Conservation (phyloP, 2,329 filamentous ascomycete species). For the Alternaria triticimaculans region DNA sequence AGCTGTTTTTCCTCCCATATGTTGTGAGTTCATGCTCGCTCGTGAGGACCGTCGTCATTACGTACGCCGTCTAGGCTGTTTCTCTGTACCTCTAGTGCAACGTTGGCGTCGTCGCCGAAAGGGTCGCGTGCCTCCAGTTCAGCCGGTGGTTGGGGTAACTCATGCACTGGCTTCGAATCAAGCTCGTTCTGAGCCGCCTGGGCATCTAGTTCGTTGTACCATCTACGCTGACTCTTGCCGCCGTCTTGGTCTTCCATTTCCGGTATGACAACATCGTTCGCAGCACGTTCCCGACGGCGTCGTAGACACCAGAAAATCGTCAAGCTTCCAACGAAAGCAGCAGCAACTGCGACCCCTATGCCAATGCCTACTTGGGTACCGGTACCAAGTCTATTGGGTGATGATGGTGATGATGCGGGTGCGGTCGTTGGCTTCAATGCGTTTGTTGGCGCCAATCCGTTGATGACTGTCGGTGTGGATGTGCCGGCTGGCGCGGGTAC, state of each 20-base stretch:
- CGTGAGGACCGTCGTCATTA: not conserved
- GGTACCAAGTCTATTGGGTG: not conserved
- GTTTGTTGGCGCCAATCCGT: no score
- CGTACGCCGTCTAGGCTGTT: not conserved
- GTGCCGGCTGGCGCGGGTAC: not conserved
- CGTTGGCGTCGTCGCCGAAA: not conserved
- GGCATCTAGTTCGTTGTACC: not conserved
- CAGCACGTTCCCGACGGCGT: not conserved
- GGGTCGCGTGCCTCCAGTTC: not conserved
- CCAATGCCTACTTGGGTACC: not conserved
- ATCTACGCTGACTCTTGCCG: no score
- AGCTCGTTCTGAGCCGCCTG: not conserved
- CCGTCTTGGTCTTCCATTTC: not conserved
- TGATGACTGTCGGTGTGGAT: not conserved
- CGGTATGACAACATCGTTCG: not conserved
- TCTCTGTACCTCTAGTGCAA: not conserved
- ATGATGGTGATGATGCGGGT: not conserved
- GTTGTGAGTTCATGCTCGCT: not conserved
- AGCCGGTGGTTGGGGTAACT: conserved; percentile 9
- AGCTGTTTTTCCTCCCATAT: fast-evolving
- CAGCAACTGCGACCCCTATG: not conserved
- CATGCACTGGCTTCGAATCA: conserved; percentile 11
- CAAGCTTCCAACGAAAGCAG: not conserved
- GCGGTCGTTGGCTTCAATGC: not conserved
- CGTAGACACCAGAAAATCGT: not conserved